Evolutionary conservation across 2,329 filamentous ascomycete species (phyloP), one percentile per base, ranked within the genome.

Genomic region (Colletotrichum noveboracense): DNA sequence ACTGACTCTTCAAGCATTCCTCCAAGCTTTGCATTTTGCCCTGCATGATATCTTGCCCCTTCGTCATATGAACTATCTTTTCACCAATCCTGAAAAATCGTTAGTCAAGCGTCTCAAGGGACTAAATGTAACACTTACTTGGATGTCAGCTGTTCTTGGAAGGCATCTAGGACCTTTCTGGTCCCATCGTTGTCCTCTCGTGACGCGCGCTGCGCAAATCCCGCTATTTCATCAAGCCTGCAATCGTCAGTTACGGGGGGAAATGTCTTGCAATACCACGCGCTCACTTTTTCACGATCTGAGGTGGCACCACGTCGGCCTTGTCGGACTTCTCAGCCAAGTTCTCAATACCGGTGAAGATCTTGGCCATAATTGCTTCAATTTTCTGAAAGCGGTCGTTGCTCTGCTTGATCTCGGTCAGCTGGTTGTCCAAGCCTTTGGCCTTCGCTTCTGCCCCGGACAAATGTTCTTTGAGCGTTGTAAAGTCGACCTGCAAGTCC

Each of bases 161-260:
- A 69, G 16, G 21, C 18, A 12, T 65, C n/a, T 6, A 74, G 3
- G 16, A 24, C 34, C n/a, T 56, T 32, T 7, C 18, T 58, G 18
- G 65, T 28, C 14, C 56, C 65, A 16, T 58, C 28, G 18, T 60
- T 26, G 16, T 64, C 14, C 10, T 14, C 9, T 16, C 18, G 43
- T 43, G 70, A 36, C 32, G 28, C 14, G 4, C 10, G 64, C 38
- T 74, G 64, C 21, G 68, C 28, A n/a, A 43, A 38, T 7, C 3
- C 48, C 18, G 18, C 9, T 24, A 76, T 69, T 8, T 74, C 48
- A 18, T 69, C 58, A 64, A 76, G 14, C 58, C 74, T 76, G n/a
- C 14, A 7, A 12, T 5, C 3, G 43, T 76, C 16, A 69, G 58
- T 9, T 26, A 9, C 6, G 5, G 8, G 12, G 26, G 9, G 13